A percentile compares a stretch with the other conserved stretches of the same genome.
Evolutionary conservation across 1,284 basidiomycete genomes (phyloP).

Genomic region (Ceratobasidium sp.): DNA sequence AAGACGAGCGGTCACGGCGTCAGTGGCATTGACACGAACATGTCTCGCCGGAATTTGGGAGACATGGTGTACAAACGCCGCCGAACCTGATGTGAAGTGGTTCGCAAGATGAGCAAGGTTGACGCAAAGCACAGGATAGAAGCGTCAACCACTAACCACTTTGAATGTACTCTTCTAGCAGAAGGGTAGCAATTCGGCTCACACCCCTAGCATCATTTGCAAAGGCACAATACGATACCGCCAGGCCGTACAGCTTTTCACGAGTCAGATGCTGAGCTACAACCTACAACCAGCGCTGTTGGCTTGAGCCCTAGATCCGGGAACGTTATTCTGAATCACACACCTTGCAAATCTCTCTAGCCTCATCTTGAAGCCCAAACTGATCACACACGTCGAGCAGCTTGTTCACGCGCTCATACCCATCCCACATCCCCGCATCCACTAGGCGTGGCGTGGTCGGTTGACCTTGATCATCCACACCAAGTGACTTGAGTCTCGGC

Average conservation of each 20-base stretch:
- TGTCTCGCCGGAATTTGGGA: conserved; percentile 43
- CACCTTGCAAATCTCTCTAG: conserved; percentile 50
- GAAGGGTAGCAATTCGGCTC: conserved; percentile 48
- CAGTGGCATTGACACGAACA: conserved; percentile 45
- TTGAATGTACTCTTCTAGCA: conserved; percentile 49
- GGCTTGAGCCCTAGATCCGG: neutral
- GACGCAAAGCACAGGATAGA: neutral
- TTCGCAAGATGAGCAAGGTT: too few species aligned
- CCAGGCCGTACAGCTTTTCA: conserved; percentile 48
- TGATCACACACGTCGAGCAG: conserved; percentile 48
- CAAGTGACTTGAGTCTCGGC: conserved; percentile 35
- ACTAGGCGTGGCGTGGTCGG: conserved; percentile 39
- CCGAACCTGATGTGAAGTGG: conserved; percentile 12
- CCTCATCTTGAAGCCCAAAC: conserved; percentile 49
- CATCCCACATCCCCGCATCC: conserved; percentile 43
- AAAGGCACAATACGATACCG: conserved; percentile 49
- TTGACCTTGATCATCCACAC: conserved; percentile 41
- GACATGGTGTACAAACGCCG: conserved; percentile 34
- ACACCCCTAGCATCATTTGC: conserved; percentile 49
- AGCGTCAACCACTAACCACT: conserved; percentile 43
- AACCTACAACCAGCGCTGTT: conserved; percentile 36
- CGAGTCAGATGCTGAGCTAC: conserved; percentile 48
- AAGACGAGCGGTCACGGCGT: conserved; percentile 45
- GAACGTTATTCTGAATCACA: conserved; percentile 13
- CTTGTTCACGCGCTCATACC: conserved; percentile 46